phyloP scores from a whole-genome alignment of 805 yeast species.

The Ogataea populi-albae region DNA sequence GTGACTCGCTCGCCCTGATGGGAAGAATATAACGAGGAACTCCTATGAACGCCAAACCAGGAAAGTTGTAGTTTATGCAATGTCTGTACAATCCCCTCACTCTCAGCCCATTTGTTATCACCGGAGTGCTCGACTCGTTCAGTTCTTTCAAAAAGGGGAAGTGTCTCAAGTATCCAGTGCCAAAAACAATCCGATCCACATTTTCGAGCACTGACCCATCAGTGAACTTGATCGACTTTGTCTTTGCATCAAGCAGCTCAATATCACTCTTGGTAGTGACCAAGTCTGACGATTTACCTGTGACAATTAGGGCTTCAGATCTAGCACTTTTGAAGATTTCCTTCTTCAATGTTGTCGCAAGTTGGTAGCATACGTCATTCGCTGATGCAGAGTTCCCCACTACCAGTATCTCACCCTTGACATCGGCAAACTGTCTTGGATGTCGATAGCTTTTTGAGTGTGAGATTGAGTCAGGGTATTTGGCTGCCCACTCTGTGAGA shows the following conservation, averaged over 20 bases:
- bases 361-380: constrained; percentile 63
- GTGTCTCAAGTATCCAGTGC: constrained; percentile 68
- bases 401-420: constrained; percentile 47
- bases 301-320: constrained; percentile 40
- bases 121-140: constrained; percentile 27
- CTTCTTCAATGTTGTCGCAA: constrained; percentile 42
- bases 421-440: constrained; percentile 40
- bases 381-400: constrained; percentile 82
- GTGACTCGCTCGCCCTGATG: constrained; percentile 58
- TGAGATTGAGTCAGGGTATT: constrained; percentile 45
- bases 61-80: constrained; percentile 54
- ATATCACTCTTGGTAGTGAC: constrained; percentile 45
- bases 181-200: constrained; percentile 58
- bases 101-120: constrained; percentile 47
- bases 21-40: constrained; percentile 63
- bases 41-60: constrained; percentile 62
- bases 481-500: constrained; percentile 43
- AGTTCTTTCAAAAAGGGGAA: constrained; percentile 51
- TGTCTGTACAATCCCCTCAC: constrained; percentile 59
- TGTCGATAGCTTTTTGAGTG: constrained; percentile 61
- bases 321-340: constrained; percentile 50
- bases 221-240: constrained; percentile 40
- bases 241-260: constrained; percentile 36
- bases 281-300: constrained; percentile 42
- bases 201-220: constrained; percentile 46